These are phyloP conservation scores for Elsinoe ampelina DNA, from an alignment of 2,329 filamentous ascomycete species.

Conservation along the genomic window DNA sequence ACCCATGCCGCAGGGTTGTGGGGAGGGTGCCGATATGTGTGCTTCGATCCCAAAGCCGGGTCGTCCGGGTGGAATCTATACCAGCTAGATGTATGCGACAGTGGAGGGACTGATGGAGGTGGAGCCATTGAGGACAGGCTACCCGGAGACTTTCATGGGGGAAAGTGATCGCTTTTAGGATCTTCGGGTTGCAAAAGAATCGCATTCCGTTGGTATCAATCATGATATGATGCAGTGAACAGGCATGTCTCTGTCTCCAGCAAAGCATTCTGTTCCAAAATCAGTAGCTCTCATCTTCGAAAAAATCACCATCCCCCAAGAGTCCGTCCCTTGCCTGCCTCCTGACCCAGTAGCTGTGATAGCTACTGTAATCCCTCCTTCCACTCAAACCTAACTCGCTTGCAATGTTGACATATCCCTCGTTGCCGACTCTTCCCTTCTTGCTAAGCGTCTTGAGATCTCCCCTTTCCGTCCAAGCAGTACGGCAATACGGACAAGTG, in stretches of 20 bases:
- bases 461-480: slow-evolving; percentile 20
- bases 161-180: too few relatives aligned
- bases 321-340: slow-evolving; percentile 16
- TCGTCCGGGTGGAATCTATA: background rate
- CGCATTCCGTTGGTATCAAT: too few relatives aligned
- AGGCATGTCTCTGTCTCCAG: too few relatives aligned
- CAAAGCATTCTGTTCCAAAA: too few relatives aligned
- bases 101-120: too few relatives aligned
- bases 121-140: too few relatives aligned
- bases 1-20: background rate
- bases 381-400: slow-evolving; percentile 24
- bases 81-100: background rate
- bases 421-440: slow-evolving; percentile 19
- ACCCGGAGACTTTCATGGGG: too few relatives aligned
- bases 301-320: background rate
- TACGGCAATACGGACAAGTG: slow-evolving; percentile 27
- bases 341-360: slow-evolving; percentile 22
- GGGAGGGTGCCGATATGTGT: background rate
- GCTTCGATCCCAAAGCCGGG: background rate
- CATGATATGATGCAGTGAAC: too few relatives aligned
- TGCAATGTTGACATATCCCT: slow-evolving; percentile 29
- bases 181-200: too few relatives aligned
- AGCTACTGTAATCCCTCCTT: slow-evolving; percentile 24
- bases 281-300: background rate
- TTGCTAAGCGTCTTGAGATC: slow-evolving; percentile 21